Evolutionary conservation across 2,329 filamentous ascomycete genomes (phyloP), one percentile per base, ranked within the genome.

Genomic region (Colletotrichum lini): DNA sequence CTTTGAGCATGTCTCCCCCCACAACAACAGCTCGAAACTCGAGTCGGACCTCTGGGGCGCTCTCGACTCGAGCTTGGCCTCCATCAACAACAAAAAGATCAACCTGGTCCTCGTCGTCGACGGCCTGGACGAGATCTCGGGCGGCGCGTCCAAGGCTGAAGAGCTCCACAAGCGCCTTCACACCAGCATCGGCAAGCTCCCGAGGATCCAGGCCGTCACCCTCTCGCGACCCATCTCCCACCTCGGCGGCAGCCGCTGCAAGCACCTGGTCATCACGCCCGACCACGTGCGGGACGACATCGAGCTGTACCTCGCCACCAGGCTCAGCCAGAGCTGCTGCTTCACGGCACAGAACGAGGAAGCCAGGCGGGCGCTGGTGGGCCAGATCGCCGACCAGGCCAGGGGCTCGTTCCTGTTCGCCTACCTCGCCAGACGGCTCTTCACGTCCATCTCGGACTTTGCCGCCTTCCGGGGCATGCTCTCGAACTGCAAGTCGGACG

Each of bases 391-490:
- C 1, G 71, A 73, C 35, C 80, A 80, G 67, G 76, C 82, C 26
- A 79, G 78, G 61, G 78, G 80, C 0, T 81, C 76, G 18, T 83
- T 83, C 67, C 75, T 83, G 5, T 83, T 80, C 77, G 81, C 80
- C 2, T 82, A 81, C 54, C 76, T 82, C 6, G 77, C 76, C 1
- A 73, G 78, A 1, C 76, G 77, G 9, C 72, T 80, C 0, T 69
- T 84, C 65, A 21, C 21, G 6, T 40, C 67, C 13, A 63, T 65
- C 15, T 44, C 65, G 1, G 72, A 73, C 6, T 75, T 76, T 52
- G 76, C 76, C 23, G 53, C 65, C 0, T 78, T 80, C 44, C 65
- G 71, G 52, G 76, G 78, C 49, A 66, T 76, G 2, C 75, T 77
- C 9, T 69, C 76, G 7, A 53, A 62, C 12, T 74, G 78, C 62